A percentile compares a stretch with the other conserved stretches of the same genome.
These are phyloP conservation scores for Toxicodendron radicans DNA, from an alignment of 345 rosid genomes.

Conservation along the genomic window DNA sequence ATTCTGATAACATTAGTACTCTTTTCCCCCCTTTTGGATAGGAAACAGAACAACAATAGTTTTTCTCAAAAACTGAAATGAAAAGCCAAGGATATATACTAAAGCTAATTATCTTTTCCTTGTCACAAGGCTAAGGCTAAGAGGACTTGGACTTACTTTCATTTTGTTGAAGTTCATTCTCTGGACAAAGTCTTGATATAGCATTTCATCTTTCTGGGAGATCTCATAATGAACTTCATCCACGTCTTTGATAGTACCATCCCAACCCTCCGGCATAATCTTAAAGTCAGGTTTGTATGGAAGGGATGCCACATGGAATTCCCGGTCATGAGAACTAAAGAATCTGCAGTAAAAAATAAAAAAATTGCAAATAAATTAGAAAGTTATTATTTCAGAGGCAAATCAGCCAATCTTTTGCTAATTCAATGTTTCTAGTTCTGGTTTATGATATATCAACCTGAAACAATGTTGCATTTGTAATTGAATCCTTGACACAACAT, in stretches of 20 bases:
- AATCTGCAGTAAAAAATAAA: constrained; percentile 46
- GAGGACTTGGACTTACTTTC: constrained; percentile 53
- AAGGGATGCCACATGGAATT: constrained; percentile 95
- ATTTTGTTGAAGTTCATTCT: constrained; percentile 83
- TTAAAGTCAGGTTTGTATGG: constrained; percentile 91
- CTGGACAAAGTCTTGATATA: constrained; percentile 80
- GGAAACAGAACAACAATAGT: no score
- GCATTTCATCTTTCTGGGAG: constrained; percentile 92
- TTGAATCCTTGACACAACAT: no score
- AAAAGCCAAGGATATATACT: not conserved
- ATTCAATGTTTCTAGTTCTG: no score
- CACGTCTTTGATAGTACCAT: constrained; percentile 80
- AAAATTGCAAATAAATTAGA: not conserved
- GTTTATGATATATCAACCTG: no score
- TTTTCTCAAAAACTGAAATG: not conserved
- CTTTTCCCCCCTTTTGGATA: no score
- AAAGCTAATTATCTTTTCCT: not conserved
- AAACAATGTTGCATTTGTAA: no score
- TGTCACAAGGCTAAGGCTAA: not conserved
- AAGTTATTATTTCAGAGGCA: not conserved
- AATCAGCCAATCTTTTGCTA: not conserved
- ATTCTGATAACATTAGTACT: not conserved
- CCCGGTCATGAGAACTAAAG: constrained; percentile 82
- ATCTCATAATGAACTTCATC: constrained; percentile 98
- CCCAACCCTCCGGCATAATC: constrained; percentile 99